Percentiles rank a stretch among this genome's conserved stretches.
Conservation (phyloP, 352 stramenopile genomes). For the Aphanomyces cochlioides region DNA sequence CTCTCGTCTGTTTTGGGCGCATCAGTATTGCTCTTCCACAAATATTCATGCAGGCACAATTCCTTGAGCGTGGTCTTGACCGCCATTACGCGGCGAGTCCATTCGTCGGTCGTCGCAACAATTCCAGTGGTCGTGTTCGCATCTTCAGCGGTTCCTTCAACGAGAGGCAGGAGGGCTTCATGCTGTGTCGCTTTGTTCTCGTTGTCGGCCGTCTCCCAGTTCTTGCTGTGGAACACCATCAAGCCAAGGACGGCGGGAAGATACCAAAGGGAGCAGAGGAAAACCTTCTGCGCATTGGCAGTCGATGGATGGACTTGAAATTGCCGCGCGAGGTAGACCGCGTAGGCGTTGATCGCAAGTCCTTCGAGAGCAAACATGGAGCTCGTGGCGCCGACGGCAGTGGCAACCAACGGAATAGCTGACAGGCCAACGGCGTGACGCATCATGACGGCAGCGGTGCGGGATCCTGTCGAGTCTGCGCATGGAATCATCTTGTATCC, state of each 20-base stretch:
- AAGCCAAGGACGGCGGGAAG: constrained; percentile 95
- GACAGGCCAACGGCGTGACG: constrained; percentile 94
- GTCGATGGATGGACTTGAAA: constrained; percentile 95
- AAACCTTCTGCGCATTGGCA: constrained; percentile 94
- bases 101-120: constrained; percentile 40
- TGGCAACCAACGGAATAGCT: constrained; percentile 91
- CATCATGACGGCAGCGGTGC: constrained; percentile 90
- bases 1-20: constrained; percentile 62
- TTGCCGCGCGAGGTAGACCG: constrained; percentile 91
- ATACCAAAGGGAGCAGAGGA: constrained; percentile 97
- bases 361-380: constrained; percentile 99
- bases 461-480: constrained; percentile 87
- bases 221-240: constrained; percentile 96
- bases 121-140: constrained; percentile 46
- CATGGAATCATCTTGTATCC: constrained; percentile 95
- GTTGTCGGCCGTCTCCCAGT: constrained; percentile 72
- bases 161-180: constrained; percentile 66
- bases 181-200: constrained; percentile 48
- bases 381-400: constrained; percentile 91
- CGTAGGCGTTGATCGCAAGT: constrained; percentile 93
- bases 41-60: constrained; percentile 77
- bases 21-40: constrained; percentile 51
- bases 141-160: constrained; percentile 59
- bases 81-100: constrained; percentile 60
- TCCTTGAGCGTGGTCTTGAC: constrained; percentile 69